Evolutionary conservation across 345 rosid genomes (phyloP).

Genomic region (Brassica incana): DNA sequence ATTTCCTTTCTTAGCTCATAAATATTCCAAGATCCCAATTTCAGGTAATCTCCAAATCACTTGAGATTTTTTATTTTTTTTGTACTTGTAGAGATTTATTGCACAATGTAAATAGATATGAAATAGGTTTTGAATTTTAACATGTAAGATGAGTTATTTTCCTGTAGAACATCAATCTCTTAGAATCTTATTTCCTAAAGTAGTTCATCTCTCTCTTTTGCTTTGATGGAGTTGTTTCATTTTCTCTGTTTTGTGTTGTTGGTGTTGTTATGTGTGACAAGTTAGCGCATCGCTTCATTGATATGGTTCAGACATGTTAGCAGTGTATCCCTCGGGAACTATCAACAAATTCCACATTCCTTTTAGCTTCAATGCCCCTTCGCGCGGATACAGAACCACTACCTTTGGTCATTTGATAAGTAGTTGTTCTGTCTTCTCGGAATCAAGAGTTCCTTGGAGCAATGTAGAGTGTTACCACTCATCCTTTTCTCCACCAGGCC

Average conservation of each 20-base stretch:
- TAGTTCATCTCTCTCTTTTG: neutral
- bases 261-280: conserved; percentile 11
- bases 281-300: conserved; percentile 16
- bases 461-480: conserved; percentile 35
- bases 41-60: neutral
- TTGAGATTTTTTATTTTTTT: neutral
- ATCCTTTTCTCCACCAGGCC: conserved; percentile 45
- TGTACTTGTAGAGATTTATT: neutral
- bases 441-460: conserved; percentile 32
- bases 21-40: neutral
- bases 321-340: conserved; percentile 46
- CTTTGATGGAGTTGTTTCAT: neutral
- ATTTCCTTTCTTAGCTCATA: neutral
- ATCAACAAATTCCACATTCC: conserved; percentile 37
- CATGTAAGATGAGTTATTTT: neutral
- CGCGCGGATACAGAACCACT: conserved; percentile 32
- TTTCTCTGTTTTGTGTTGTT: neutral
- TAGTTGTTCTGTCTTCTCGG: conserved; percentile 29
- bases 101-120: neutral
- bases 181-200: neutral
- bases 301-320: conserved; percentile 71
- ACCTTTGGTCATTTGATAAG: conserved; percentile 35
- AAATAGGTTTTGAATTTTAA: conserved; percentile 11
- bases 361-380: conserved; percentile 28
- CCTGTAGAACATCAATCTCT: neutral